These are phyloP conservation scores for Persicaria maculosa DNA, from an alignment of 148 eudicot genomes.

Conservation along the genomic window DNA sequence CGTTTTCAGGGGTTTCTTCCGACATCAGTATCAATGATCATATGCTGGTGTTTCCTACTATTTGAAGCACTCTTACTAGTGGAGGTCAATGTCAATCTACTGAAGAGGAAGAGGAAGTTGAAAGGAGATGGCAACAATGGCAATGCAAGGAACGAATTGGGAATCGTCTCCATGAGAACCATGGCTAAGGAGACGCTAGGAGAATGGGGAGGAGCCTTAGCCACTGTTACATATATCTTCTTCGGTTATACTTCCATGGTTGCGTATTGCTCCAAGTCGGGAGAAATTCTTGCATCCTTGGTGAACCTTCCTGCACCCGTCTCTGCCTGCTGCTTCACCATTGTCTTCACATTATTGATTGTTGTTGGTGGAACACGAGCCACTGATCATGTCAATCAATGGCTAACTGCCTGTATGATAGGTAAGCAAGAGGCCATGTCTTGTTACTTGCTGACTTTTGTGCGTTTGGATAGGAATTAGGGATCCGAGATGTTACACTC, in stretches of 20 bases:
- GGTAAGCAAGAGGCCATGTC: constrained; percentile 19
- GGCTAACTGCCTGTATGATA: constrained; percentile 53
- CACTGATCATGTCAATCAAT: constrained; percentile 52
- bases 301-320: constrained; percentile 38
- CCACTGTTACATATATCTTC: constrained; percentile 40
- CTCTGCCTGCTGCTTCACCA: constrained; percentile 38
- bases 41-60: constrained; percentile 2
- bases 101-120: not conserved
- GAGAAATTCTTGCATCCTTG: constrained; percentile 40
- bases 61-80: constrained; percentile 4
- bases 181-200: constrained; percentile 4
- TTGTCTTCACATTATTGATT: constrained; percentile 30
- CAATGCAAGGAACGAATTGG: not conserved
- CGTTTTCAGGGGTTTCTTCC: not conserved
- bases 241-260: constrained; percentile 52
- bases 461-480: not conserved
- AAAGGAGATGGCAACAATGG: not conserved
- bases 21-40: constrained; percentile 5
- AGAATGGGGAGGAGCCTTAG: not conserved
- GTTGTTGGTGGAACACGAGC: constrained; percentile 42
- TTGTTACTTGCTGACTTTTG: not conserved
- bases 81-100: not conserved
- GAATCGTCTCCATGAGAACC: not conserved
- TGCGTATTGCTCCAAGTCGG: constrained; percentile 59
- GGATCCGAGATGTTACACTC: not conserved